phyloP scores from a whole-genome alignment of 176 grass and related monocot genomes.

The Urochloa ruziziensis region DNA sequence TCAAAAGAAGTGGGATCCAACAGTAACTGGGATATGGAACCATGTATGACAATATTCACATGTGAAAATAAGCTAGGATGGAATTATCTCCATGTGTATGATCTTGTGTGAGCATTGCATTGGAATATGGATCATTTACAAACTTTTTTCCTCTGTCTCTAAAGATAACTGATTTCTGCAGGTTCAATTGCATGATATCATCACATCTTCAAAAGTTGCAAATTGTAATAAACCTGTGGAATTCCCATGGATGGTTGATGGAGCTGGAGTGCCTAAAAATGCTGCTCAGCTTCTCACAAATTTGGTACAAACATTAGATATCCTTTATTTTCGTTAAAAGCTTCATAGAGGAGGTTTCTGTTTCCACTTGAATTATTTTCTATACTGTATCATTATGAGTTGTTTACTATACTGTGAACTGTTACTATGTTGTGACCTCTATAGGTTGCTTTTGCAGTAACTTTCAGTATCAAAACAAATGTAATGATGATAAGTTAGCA shows the following conservation, averaged over 20 bases:
- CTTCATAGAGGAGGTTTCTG: background rate
- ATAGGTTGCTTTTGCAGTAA: background rate
- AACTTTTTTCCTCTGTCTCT: background rate
- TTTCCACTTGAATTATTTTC: constrained; percentile 16
- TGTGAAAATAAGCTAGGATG: constrained; percentile 17
- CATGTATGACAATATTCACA: background rate
- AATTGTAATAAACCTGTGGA: constrained; percentile 41
- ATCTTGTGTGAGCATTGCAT: background rate
- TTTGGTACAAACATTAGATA: constrained; percentile 54
- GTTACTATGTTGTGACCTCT: background rate
- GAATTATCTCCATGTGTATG: background rate
- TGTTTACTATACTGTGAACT: constrained; percentile 8
- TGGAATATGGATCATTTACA: background rate
- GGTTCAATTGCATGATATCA: constrained; percentile 75
- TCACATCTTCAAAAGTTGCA: constrained; percentile 55
- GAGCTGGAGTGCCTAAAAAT: constrained; percentile 79
- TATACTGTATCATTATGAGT: constrained; percentile 21
- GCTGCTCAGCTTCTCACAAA: constrained; percentile 71
- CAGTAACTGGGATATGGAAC: background rate
- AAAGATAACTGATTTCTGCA: constrained; percentile 27
- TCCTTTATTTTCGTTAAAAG: constrained; percentile 12
- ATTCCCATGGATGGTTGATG: constrained; percentile 96
- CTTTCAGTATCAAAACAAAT: constrained; percentile 14
- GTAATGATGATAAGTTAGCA: constrained; percentile 22
- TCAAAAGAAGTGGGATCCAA: background rate